Base-by-base conservation (phyloP, 2,329 filamentous ascomycete genomes). In the Elsinoe batatas region DNA sequence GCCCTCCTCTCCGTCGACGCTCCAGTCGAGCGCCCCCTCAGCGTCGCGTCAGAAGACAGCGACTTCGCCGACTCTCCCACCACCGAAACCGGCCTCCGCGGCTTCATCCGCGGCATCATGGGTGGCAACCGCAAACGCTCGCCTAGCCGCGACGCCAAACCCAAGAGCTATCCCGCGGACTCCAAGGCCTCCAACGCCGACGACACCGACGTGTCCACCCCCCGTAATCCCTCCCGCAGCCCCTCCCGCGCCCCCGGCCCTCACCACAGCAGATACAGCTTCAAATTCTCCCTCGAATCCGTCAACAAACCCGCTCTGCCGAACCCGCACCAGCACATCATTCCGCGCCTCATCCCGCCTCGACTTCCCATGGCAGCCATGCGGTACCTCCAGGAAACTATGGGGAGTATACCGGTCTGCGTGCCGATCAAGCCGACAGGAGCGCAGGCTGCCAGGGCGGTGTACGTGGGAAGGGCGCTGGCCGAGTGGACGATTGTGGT, bases 401-500 rank as follows among this genome's bases (percentile, higher is more conserved):
- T 54, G 64, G 68, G 12, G 57, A 63, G 35, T 63, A 63, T 7
- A 35, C 47, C 13, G 55, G 53, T 50, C 54, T 58, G 56, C 53
- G 57, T 55, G 3, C 63, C 65, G 36, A 53, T 60, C 4, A 66
- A 69, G 57, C 74, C 74, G 0, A 63, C 57, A 5, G 72, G 72
- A 5, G 60, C 65, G 20, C 69, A 71, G 12, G 63, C 59, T 15
- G 68, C 64, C 2, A 69, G 68, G 4, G 79, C 78, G 58, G 77
- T 76, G 57, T 84, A 91, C 67, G 75, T 80, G 2, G 88, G 88
- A 1, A 78, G 86, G 17, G 84, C 88, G 0, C 74, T 93, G 43
- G 87, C 87, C 0, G 88, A 93, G 68, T 93, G 88, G 88, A 76
- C 78, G 17, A 73, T 87, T 15, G 79, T 91, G 17, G 81, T 90